These are phyloP conservation scores for Phytophthora pseudosyringae DNA, from an alignment of 352 stramenopile species.

Conservation along the genomic window DNA sequence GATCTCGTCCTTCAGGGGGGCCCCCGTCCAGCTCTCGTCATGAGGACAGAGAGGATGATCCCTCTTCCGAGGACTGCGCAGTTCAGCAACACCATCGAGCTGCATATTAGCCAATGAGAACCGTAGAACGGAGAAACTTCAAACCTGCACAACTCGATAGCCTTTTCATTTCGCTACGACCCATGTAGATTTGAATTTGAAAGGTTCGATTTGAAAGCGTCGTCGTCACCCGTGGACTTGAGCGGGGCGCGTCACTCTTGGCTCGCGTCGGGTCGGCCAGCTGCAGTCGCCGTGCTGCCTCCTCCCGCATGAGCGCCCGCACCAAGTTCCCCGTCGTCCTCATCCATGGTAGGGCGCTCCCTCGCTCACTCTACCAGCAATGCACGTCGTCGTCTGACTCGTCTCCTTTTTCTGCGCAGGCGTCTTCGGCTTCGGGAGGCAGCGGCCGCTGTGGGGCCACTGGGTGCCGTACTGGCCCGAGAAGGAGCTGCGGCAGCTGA, in stretches of 20 bases:
- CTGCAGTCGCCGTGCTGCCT: neutral
- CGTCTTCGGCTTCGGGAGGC: constrained; percentile 63
- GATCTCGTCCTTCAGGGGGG: no score
- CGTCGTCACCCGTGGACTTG: neutral
- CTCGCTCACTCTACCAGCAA: no score
- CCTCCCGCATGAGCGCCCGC: constrained; percentile 28
- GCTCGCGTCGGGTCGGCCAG: constrained; percentile 5
- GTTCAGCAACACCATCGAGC: no score
- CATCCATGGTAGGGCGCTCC: constrained; percentile 51
- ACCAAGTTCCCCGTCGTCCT: constrained; percentile 69
- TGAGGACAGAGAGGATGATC: no score
- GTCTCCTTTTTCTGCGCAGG: constrained; percentile 25
- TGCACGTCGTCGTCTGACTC: neutral
- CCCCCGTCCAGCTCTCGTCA: no score
- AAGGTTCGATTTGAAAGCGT: no score
- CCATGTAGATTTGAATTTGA: no score
- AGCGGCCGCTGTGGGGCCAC: constrained; percentile 51
- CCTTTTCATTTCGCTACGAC: no score
- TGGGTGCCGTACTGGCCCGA: constrained; percentile 69
- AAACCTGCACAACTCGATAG: no score
- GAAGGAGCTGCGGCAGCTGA: constrained; percentile 45
- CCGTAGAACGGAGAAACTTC: no score
- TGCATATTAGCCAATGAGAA: no score
- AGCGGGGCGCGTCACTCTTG: neutral
- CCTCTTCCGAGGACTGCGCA: no score